These are phyloP conservation scores for Melampsora americana DNA, from an alignment of 1,284 basidiomycete genomes.

Conservation along the genomic window DNA sequence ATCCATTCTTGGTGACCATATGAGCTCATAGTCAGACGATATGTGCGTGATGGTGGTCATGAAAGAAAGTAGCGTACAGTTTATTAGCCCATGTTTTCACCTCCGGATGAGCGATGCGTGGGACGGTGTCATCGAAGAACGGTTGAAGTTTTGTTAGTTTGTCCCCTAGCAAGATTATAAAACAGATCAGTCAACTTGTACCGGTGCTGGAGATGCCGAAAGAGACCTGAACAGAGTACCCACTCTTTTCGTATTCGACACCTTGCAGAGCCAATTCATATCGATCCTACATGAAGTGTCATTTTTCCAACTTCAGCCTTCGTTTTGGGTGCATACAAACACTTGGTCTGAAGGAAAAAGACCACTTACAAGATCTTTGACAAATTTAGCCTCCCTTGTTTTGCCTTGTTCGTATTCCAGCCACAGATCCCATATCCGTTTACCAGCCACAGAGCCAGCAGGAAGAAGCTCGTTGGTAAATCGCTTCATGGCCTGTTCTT, in stretches of 20 bases:
- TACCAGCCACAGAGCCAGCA: background rate
- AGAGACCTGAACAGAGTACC: background rate
- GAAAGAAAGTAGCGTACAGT: constrained; percentile 7
- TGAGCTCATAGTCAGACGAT: background rate
- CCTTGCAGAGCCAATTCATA: constrained; percentile 39
- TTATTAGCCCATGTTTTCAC: constrained; percentile 68
- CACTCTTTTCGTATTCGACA: constrained; percentile 34
- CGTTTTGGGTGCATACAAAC: background rate
- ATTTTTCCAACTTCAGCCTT: background rate
- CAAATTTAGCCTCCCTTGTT: constrained; percentile 32
- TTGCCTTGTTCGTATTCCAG: constrained; percentile 21
- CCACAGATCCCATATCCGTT: constrained; percentile 17
- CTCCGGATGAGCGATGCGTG: constrained; percentile 70
- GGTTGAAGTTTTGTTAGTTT: constrained; percentile 59
- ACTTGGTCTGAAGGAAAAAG: background rate
- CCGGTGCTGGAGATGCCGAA: no score
- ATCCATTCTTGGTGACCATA: constrained; percentile 17
- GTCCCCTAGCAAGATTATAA: constrained; percentile 2
- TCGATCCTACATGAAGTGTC: constrained; percentile 14
- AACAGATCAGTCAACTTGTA: background rate
- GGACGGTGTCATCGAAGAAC: constrained; percentile 73
- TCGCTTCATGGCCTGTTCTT: constrained; percentile 12
- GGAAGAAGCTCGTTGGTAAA: constrained; percentile 25
- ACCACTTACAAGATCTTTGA: constrained; percentile 28
- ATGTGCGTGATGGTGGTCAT: background rate